phyloP scores from a whole-genome alignment of 2,329 filamentous ascomycete species.

The Coleophoma cylindrospora region DNA sequence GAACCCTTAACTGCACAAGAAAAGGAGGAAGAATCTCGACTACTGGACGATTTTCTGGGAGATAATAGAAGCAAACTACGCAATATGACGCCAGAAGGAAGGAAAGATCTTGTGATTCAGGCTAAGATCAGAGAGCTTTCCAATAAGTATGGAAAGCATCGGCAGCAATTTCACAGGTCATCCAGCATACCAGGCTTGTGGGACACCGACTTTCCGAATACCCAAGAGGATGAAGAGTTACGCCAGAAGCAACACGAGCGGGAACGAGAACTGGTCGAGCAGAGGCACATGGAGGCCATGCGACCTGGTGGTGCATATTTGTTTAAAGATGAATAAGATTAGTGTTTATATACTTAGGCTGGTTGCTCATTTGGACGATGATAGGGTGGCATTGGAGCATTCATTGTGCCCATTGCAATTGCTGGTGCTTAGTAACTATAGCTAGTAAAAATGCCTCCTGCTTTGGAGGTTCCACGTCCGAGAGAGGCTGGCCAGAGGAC shows the following conservation, averaged over 20 bases:
- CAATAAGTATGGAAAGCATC: slow-evolving; percentile 71
- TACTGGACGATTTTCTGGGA: slow-evolving; percentile 54
- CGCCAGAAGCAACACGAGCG: slow-evolving; percentile 58
- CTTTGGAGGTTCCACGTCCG: no score
- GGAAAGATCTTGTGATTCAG: slow-evolving; percentile 63
- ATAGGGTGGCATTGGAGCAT: no score
- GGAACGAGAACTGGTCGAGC: slow-evolving; percentile 60
- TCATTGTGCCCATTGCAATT: no score
- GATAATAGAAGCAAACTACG: slow-evolving; percentile 51
- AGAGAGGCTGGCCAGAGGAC: no score
- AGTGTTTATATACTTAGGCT: no score
- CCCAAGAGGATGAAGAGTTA: slow-evolving; percentile 71
- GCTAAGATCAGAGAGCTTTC: slow-evolving; percentile 71
- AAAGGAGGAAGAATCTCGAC: slow-evolving; percentile 36
- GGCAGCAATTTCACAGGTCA: slow-evolving; percentile 66
- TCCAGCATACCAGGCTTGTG: slow-evolving; percentile 83
- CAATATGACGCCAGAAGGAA: slow-evolving; percentile 54
- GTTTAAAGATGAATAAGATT: slow-evolving; percentile 66
- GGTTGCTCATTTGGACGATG: no score
- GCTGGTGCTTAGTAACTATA: no score
- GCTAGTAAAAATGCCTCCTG: no score
- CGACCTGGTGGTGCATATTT: slow-evolving; percentile 70
- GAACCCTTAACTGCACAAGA: slow-evolving; percentile 17
- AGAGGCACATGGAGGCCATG: slow-evolving; percentile 79
- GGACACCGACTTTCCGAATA: slow-evolving; percentile 83